A percentile compares a stretch with the other conserved stretches of the same genome.
Conservation (phyloP, 1,284 basidiomycete species). For the Marasmius fiardii region DNA sequence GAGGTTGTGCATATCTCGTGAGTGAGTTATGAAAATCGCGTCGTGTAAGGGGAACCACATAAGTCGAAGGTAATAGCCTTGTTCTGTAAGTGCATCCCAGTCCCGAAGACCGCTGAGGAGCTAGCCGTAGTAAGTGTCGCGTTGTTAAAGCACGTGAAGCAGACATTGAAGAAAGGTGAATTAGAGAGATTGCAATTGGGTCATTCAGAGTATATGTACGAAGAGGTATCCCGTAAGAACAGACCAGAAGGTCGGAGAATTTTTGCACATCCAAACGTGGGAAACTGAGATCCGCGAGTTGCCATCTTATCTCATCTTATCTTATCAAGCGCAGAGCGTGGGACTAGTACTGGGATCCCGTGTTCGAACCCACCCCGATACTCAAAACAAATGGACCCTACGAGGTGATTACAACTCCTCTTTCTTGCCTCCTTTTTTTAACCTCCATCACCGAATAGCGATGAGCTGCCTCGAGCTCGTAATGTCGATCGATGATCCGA, state of each 20-base stretch:
- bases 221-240: too few species aligned
- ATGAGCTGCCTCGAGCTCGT: neutral
- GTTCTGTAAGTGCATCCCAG: neutral
- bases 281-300: too few species aligned
- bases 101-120: slow-evolving; percentile 4
- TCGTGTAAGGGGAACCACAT: slow-evolving; percentile 3
- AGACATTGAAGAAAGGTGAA: neutral
- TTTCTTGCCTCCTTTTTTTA: too few species aligned
- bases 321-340: too few species aligned
- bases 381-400: too few species aligned
- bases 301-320: too few species aligned
- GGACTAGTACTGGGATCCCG: too few species aligned
- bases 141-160: slow-evolving; percentile 5
- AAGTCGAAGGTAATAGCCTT: neutral
- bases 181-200: neutral
- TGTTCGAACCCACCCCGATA: too few species aligned
- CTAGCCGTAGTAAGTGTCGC: slow-evolving; percentile 3
- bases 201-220: neutral
- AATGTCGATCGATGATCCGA: neutral
- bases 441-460: too few species aligned
- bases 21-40: slow-evolving; percentile 12
- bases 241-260: too few species aligned
- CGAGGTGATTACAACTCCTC: too few species aligned
- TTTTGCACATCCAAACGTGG: too few species aligned
- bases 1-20: slow-evolving; percentile 29